These are phyloP conservation scores for Gastrodia elata DNA, from an alignment of 106 monocot genomes.

Conservation along the genomic window DNA sequence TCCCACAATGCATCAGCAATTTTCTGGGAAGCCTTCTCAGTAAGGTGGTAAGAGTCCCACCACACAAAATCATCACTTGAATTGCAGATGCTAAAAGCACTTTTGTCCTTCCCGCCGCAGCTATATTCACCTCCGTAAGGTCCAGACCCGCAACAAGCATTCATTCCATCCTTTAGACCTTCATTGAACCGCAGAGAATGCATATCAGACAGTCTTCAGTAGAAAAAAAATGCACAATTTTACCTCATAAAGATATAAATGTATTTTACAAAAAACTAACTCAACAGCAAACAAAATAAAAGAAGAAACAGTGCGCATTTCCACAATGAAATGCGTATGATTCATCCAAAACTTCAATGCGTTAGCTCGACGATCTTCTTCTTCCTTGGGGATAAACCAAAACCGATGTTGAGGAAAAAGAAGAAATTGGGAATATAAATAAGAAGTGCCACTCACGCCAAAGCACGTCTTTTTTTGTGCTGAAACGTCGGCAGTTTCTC, in stretches of 20 bases:
- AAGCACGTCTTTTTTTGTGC: too few species aligned
- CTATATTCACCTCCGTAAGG: constrained; percentile 16
- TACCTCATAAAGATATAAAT: background rate
- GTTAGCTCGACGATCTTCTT: too few species aligned
- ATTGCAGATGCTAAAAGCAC: constrained; percentile 10
- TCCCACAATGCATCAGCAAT: constrained; percentile 18
- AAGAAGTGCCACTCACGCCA: too few species aligned
- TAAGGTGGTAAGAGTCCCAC: constrained; percentile 24
- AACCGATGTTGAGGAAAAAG: too few species aligned
- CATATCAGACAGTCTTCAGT: background rate
- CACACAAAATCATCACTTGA: constrained; percentile 10
- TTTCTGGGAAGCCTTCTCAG: constrained; percentile 16
- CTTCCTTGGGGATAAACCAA: too few species aligned
- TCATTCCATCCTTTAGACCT: constrained; percentile 23
- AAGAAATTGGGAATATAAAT: too few species aligned
- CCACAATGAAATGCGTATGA: too few species aligned
- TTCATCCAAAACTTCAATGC: too few species aligned
- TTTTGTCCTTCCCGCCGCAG: constrained; percentile 16
- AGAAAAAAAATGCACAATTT: background rate
- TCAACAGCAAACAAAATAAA: too few species aligned
- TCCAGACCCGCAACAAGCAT: constrained; percentile 25
- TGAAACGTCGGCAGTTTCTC: too few species aligned
- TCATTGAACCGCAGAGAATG: background rate
- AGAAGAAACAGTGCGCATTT: too few species aligned
- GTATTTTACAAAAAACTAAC: too few species aligned